Evolutionary conservation across 176 grass and related monocot species (phyloP).

Genomic region (Musa schizocarpa): DNA sequence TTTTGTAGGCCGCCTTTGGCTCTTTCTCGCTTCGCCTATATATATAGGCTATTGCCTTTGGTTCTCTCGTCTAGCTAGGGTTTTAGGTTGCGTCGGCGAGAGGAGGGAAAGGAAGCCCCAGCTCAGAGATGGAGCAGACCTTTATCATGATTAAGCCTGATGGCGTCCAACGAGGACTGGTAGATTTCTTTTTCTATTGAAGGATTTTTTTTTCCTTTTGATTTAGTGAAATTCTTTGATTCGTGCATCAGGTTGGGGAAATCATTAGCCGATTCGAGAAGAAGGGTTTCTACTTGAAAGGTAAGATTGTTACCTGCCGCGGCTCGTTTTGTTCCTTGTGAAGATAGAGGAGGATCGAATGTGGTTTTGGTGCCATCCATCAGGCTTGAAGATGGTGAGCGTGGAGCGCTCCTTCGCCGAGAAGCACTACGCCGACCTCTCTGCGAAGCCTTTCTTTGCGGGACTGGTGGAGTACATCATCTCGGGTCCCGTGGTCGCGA

Average conservation of each 20-base stretch:
- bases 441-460: conserved; percentile 80
- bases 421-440: conserved; percentile 94
- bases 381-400: conserved; percentile 73
- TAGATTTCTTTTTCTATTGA: neutral
- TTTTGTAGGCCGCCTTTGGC: no score
- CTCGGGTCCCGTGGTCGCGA: conserved; percentile 91
- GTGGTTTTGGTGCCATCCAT: neutral
- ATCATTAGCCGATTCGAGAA: conserved; percentile 92
- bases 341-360: no score
- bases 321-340: neutral
- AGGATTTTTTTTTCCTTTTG: neutral
- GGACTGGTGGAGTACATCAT: conserved; percentile 90
- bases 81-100: no score
- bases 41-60: no score
- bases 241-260: conserved; percentile 56
- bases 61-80: no score
- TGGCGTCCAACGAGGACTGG: conserved; percentile 62
- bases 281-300: conserved; percentile 97
- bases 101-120: neutral
- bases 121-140: conserved; percentile 41
- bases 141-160: conserved; percentile 87
- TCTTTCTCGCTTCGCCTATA: no score
- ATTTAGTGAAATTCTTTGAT: neutral
- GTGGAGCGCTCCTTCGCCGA: conserved; percentile 89
- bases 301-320: conserved; percentile 17